Percentiles rank a stretch among this genome's conserved stretches.
Evolutionary conservation across 768 basidiomycete genomes (phyloP).

Genomic region (Ephemerocybe angulata): DNA sequence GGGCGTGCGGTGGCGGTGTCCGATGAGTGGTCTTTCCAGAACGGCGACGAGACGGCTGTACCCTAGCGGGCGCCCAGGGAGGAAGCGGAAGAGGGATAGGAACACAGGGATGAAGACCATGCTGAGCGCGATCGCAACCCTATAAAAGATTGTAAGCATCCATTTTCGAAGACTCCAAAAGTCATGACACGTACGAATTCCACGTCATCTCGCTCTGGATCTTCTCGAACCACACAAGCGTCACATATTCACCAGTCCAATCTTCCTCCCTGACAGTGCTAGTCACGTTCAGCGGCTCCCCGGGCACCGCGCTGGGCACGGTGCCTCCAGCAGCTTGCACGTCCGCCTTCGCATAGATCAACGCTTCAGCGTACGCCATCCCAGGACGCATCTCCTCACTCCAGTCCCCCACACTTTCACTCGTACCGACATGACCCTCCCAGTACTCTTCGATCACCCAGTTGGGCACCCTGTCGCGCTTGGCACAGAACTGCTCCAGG

Average conservation of each 20-base stretch:
- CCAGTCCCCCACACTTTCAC: slow-evolving; percentile 5
- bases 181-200: neutral
- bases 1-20: slow-evolving; percentile 5
- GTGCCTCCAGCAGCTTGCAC: neutral
- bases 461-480: neutral
- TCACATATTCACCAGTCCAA: neutral
- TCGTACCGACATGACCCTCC: slow-evolving; percentile 11
- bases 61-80: slow-evolving; percentile 8
- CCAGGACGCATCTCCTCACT: neutral
- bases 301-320: neutral
- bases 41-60: slow-evolving; percentile 8
- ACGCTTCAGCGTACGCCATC: slow-evolving; percentile 9
- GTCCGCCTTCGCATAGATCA: slow-evolving; percentile 2
- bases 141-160: neutral
- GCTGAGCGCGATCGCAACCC: slow-evolving; percentile 8
- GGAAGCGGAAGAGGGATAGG: slow-evolving; percentile 8
- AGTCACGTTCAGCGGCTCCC: slow-evolving; percentile 4
- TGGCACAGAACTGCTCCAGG: slow-evolving; percentile 1
- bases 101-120: slow-evolving; percentile 7
- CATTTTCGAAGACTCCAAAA: neutral
- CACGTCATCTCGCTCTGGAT: slow-evolving; percentile 1
- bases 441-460: slow-evolving; percentile 9
- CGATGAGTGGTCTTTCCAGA: slow-evolving; percentile 7
- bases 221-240: neutral
- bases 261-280: slow-evolving; percentile 3